Evolutionary conservation across 345 rosid genomes (phyloP), one percentile per base, ranked within the genome.

Genomic region (Trapa incisa): DNA sequence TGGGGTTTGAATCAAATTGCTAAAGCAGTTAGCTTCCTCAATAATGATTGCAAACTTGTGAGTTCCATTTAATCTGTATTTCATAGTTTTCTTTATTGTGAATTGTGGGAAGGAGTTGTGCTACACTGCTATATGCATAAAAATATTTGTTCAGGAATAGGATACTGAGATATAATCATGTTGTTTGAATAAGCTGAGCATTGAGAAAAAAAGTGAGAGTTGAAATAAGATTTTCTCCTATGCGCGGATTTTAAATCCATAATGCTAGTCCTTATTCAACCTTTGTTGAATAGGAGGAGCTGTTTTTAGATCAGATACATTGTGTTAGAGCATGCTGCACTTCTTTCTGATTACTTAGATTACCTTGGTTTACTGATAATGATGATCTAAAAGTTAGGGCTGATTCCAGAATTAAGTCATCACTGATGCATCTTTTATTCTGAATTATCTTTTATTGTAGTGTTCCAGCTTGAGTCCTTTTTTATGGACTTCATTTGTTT

Each of bases 21-120:
- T 79, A 94, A 94, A 81, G 99, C 97, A 52, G 96, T 91, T 79
- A 94, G 96, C 97, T 94, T 94, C 80, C 80, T 91, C 74, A 91
- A 91, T 86, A 94, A 91, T 61, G 99, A 94, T 71, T 95, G 99
- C 78, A 95, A 95, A 77, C 93, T 95, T 66, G 99, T 95, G 74
- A 82, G 99, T 81, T 69, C 22, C 65, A 47, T 42, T 61, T 37
- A 61, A 50, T 37, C 17, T 45, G 2, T 45, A 45, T 5, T 61
- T 61, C 17, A 33, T 43, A 35, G 9, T 65, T 43, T 63, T 45
- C 7, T 38, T 39, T 52, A 45, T 45, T 39, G n/a, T 36, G 69
- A 42, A 33, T 16, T 39, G 8, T 37, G 11, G 47, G 13, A 64
- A 37, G 8, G 33, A n/a, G 6, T 54, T 54, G 8, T 16, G 22